Percentiles rank a stretch among this genome's conserved stretches.
Evolutionary conservation across 345 rosid genomes (phyloP).

Genomic region (Gossypium arboreum): DNA sequence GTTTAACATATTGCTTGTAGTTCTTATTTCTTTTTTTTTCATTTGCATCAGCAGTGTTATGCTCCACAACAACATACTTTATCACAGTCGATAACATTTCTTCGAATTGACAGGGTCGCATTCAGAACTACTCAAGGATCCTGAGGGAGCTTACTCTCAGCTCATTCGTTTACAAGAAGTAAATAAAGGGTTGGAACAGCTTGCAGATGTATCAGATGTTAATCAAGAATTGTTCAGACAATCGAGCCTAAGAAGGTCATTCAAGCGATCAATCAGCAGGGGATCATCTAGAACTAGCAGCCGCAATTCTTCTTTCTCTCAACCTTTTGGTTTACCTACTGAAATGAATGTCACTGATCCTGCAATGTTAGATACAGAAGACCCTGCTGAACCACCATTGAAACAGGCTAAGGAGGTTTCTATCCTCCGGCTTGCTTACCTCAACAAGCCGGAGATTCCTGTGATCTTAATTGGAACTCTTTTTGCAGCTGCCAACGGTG

Average conservation of each 20-base stretch:
- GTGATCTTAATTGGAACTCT: constrained; percentile 53
- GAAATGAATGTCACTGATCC: constrained; percentile 34
- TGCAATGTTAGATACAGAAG: constrained; percentile 26
- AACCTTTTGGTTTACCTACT: constrained; percentile 52
- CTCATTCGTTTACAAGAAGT: constrained; percentile 72
- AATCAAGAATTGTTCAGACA: constrained; percentile 32
- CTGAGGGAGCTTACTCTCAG: constrained; percentile 83
- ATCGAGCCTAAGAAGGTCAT: constrained; percentile 39
- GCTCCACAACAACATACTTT: not conserved
- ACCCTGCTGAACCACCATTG: constrained; percentile 18
- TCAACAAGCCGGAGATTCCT: constrained; percentile 82
- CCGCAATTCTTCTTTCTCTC: constrained; percentile 55
- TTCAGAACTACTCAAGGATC: constrained; percentile 56
- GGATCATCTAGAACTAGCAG: constrained; percentile 64
- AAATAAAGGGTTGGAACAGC: constrained; percentile 37
- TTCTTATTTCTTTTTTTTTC: too few species aligned
- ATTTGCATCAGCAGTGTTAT: not conserved
- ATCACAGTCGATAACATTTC: not conserved
- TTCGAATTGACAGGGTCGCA: constrained; percentile 50
- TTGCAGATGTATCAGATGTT: constrained; percentile 34
- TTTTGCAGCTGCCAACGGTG: constrained; percentile 48
- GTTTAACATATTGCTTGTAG: not conserved
- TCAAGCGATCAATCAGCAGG: constrained; percentile 42
- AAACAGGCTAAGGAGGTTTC: constrained; percentile 42
- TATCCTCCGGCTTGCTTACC: constrained; percentile 49